A percentile compares a stretch with the other conserved stretches of the same genome.
These are phyloP conservation scores for Yamadazyma kitorensis DNA, from an alignment of 805 yeast species.

Conservation along the genomic window DNA sequence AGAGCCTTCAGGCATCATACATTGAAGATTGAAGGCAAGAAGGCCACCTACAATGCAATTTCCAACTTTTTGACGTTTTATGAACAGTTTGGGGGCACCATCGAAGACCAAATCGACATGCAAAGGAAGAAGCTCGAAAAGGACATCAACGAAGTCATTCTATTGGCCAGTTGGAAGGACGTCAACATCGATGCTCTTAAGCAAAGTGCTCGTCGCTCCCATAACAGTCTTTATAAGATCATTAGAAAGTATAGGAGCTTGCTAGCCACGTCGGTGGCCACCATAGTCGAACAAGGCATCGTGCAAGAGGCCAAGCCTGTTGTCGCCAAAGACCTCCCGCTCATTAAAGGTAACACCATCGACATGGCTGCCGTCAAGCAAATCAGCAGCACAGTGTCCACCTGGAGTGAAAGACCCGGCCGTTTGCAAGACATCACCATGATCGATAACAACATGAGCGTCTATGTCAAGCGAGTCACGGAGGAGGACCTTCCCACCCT, in stretches of 20 bases:
- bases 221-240: conserved; percentile 75
- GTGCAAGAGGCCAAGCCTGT: conserved; percentile 10
- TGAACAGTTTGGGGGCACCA: conserved; percentile 54
- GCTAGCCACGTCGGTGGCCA: conserved; percentile 48
- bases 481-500: conserved; percentile 46
- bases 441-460: conserved; percentile 56
- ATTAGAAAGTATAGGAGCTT: conserved; percentile 76
- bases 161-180: conserved; percentile 96
- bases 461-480: conserved; percentile 37
- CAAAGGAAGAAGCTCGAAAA: conserved; percentile 63
- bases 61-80: conserved; percentile 62
- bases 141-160: conserved; percentile 77
- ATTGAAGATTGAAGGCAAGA: conserved; percentile 20
- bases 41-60: conserved; percentile 38
- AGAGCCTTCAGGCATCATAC: conserved; percentile 63
- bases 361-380: conserved; percentile 7
- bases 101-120: conserved; percentile 44
- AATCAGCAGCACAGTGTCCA: conserved; percentile 32
- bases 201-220: conserved; percentile 91
- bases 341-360: conserved; percentile 8
- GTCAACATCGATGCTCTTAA: conserved; percentile 89
- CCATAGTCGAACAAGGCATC: conserved; percentile 61
- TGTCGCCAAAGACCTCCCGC: conserved; percentile 9
- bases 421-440: conserved; percentile 50
- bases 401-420: conserved; percentile 57